A percentile compares a stretch with the other conserved stretches of the same genome.
Conservation (phyloP, 2,329 filamentous ascomycete genomes). For the Xylariomycetidae sp. region DNA sequence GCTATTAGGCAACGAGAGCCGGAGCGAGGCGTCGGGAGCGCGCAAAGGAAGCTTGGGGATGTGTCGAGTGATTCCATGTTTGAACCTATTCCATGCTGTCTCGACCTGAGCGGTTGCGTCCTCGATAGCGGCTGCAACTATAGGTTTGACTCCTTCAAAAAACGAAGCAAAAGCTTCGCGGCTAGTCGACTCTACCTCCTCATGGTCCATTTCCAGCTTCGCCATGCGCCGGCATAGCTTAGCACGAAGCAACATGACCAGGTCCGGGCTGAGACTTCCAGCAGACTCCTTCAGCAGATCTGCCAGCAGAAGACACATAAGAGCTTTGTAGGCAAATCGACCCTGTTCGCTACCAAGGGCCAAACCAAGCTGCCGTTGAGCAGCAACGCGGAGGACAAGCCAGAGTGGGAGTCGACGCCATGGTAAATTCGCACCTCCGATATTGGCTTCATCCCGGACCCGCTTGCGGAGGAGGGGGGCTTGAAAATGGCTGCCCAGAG, state of each 20-base stretch:
- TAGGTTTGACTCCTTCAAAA: slow-evolving; percentile 23
- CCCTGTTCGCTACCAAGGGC: slow-evolving; percentile 36
- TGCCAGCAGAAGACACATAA: slow-evolving; percentile 46
- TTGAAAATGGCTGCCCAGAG: slow-evolving; percentile 37
- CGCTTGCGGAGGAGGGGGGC: slow-evolving; percentile 47
- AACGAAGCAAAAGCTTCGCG: slow-evolving; percentile 11
- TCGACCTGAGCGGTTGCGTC: slow-evolving; percentile 26
- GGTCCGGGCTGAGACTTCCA: slow-evolving; percentile 26
- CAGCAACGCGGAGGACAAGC: slow-evolving; percentile 55
- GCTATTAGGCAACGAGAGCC: slow-evolving; percentile 38
- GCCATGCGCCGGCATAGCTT: slow-evolving; percentile 55
- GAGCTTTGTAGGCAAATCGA: slow-evolving; percentile 50
- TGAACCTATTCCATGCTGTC: slow-evolving; percentile 36
- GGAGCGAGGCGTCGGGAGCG: slow-evolving; percentile 27
- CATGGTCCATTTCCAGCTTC: slow-evolving; percentile 48
- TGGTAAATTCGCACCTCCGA: slow-evolving; percentile 41
- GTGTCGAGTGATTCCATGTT: slow-evolving; percentile 26
- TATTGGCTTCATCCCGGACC: slow-evolving; percentile 58
- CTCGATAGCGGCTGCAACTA: slow-evolving; percentile 26
- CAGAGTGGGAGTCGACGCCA: slow-evolving; percentile 62
- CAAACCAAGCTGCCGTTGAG: slow-evolving; percentile 46
- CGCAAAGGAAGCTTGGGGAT: slow-evolving; percentile 37
- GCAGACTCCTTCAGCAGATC: slow-evolving; percentile 38
- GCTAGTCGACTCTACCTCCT: neutral
- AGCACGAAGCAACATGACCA: slow-evolving; percentile 35